Percentiles rank a stretch among this genome's conserved stretches.
These are phyloP conservation scores for Vitis riparia DNA, from an alignment of 164 flowering plant genomes.

Conservation along the genomic window DNA sequence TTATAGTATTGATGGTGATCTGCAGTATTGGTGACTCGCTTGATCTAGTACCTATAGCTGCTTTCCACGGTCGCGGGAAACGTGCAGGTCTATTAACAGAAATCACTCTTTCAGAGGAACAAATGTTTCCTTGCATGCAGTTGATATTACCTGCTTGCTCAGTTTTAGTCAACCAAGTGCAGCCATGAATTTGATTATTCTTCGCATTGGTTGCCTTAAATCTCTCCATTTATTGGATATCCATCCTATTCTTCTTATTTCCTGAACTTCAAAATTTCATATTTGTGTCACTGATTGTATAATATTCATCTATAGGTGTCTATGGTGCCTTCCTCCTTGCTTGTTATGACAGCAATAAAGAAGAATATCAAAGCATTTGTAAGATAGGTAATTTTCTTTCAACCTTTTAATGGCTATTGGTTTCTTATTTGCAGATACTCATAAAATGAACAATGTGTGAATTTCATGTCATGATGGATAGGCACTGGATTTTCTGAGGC, in stretches of 20 bases:
- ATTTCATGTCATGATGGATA: constrained; percentile 21
- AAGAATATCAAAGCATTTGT: constrained; percentile 95
- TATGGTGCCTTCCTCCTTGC: constrained; percentile 99
- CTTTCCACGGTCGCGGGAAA: constrained; percentile 96
- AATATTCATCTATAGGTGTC: constrained; percentile 47
- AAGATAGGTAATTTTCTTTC: constrained; percentile 63
- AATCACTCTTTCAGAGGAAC: background rate
- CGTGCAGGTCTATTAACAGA: constrained; percentile 64
- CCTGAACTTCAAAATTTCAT: background rate
- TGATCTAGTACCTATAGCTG: constrained; percentile 96
- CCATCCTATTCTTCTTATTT: background rate
- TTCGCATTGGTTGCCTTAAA: no score
- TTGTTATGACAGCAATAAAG: constrained; percentile 82
- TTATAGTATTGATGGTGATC: constrained; percentile 3
- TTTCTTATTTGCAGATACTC: no score
- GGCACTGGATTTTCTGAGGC: constrained; percentile 97
- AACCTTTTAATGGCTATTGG: no score
- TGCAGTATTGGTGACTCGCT: constrained; percentile 92
- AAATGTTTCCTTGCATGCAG: background rate
- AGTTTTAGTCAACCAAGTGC: background rate
- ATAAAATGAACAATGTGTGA: no score
- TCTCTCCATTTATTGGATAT: background rate
- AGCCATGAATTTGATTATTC: no score
- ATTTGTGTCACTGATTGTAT: background rate
- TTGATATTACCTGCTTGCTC: background rate